These are phyloP conservation scores for Calcarisporium arbuscula DNA, from an alignment of 2,329 filamentous ascomycete species.

Conservation along the genomic window DNA sequence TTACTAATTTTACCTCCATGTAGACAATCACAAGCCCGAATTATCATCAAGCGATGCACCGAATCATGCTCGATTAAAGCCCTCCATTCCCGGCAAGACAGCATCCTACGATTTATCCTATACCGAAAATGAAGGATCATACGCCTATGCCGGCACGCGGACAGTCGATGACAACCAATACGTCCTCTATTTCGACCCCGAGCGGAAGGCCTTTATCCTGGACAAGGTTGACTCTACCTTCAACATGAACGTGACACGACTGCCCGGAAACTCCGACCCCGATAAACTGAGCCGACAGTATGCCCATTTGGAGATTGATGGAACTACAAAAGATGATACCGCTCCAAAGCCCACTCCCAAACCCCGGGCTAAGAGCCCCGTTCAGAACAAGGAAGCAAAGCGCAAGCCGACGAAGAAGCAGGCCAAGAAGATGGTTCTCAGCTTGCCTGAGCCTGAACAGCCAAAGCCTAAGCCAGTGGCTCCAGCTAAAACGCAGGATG, in stretches of 20 bases:
- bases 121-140: conserved; percentile 48
- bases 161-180: conserved; percentile 51
- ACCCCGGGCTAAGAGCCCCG: conserved; percentile 15
- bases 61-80: conserved; percentile 45
- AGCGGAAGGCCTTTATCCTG: conserved; percentile 69
- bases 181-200: conserved; percentile 69
- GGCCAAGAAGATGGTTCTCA: conserved; percentile 29
- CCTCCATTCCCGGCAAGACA: conserved; percentile 40
- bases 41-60: conserved; percentile 43
- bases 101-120: conserved; percentile 51
- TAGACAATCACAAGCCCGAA: conserved; percentile 58
- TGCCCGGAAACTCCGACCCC: conserved; percentile 58
- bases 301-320: conserved; percentile 50
- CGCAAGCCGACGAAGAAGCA: conserved; percentile 27
- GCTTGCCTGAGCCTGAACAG: conserved; percentile 25
- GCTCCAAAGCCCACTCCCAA: conserved; percentile 17
- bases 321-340: conserved; percentile 18
- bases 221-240: conserved; percentile 77
- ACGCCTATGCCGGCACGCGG: conserved; percentile 55
- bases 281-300: conserved; percentile 60
- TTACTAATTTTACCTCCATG: conserved; percentile 10
- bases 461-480: conserved; percentile 21
- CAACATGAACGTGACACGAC: conserved; percentile 76
- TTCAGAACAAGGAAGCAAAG: conserved; percentile 22
- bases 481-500: conserved; percentile 33